Percentiles rank a stretch among this genome's conserved stretches.
phyloP scores from a whole-genome alignment of 169 alveolate species.

The Plasmodium vinckei region DNA sequence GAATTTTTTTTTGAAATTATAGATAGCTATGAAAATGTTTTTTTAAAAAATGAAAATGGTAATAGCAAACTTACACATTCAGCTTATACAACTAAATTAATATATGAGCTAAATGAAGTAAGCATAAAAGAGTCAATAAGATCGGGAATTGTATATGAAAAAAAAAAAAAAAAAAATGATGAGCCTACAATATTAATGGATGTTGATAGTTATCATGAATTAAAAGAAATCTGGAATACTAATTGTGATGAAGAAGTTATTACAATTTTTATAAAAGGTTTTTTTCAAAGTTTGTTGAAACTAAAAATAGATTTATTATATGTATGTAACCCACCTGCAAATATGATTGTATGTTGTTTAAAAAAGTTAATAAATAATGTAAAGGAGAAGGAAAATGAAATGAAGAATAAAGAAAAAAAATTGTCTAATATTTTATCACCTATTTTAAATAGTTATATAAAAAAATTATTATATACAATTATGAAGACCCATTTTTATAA shows the following conservation, averaged over 20 bases:
- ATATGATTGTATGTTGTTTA: slow-evolving; percentile 20
- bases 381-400: not conserved
- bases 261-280: not conserved
- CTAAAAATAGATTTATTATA: slow-evolving; percentile 44
- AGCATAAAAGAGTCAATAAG: not conserved
- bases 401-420: not conserved
- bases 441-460: slow-evolving; percentile 23
- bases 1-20: slow-evolving; percentile 21
- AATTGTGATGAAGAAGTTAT: slow-evolving; percentile 34
- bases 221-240: not conserved
- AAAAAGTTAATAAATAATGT: slow-evolving; percentile 13
- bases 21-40: slow-evolving; percentile 26
- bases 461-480: slow-evolving; percentile 13
- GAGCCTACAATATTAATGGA: no score
- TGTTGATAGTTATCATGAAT: not conserved
- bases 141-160: not conserved
- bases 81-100: not conserved
- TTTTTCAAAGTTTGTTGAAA: slow-evolving; percentile 35
- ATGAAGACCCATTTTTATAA: slow-evolving; percentile 36
- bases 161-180: slow-evolving; percentile 9
- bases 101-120: not conserved
- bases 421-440: not conserved
- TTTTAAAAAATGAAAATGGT: not conserved
- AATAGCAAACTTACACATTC: not conserved
- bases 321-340: slow-evolving; percentile 47